A percentile compares a stretch with the other conserved stretches of the same genome.
These are phyloP conservation scores for Rhododendron henanense DNA, from an alignment of 148 eudicot species.

Conservation along the genomic window DNA sequence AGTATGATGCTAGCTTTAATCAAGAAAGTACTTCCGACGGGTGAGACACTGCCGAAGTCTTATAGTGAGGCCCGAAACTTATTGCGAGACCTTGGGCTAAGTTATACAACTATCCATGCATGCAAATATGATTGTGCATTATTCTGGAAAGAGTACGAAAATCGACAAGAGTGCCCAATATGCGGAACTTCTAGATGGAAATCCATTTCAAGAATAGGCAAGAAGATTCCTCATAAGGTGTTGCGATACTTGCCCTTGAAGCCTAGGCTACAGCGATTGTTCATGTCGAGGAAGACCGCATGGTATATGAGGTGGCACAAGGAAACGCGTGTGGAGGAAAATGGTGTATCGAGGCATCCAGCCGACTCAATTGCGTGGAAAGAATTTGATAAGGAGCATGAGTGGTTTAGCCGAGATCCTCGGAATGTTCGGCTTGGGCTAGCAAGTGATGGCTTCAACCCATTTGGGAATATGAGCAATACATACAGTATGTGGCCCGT, in stretches of 20 bases:
- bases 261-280: background rate
- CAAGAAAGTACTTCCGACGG: too few species aligned
- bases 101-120: background rate
- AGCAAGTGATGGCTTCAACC: background rate
- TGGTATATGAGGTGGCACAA: background rate
- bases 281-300: background rate
- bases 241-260: background rate
- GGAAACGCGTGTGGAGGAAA: background rate
- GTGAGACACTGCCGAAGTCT: too few species aligned
- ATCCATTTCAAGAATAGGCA: background rate
- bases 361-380: background rate
- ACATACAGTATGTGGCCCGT: constrained; percentile 9
- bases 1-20: too few species aligned
- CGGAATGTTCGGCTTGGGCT: constrained; percentile 8
- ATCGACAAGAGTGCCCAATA: background rate
- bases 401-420: background rate
- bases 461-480: background rate
- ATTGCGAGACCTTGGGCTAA: too few species aligned
- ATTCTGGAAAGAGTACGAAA: constrained; percentile 6
- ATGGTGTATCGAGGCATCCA: background rate
- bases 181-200: constrained; percentile 1
- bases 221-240: background rate
- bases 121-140: constrained; percentile 9
- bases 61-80: too few species aligned
- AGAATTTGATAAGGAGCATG: background rate